These are phyloP conservation scores for Cercospora sp. DNA, from an alignment of 2,329 filamentous ascomycete species.

Conservation along the genomic window DNA sequence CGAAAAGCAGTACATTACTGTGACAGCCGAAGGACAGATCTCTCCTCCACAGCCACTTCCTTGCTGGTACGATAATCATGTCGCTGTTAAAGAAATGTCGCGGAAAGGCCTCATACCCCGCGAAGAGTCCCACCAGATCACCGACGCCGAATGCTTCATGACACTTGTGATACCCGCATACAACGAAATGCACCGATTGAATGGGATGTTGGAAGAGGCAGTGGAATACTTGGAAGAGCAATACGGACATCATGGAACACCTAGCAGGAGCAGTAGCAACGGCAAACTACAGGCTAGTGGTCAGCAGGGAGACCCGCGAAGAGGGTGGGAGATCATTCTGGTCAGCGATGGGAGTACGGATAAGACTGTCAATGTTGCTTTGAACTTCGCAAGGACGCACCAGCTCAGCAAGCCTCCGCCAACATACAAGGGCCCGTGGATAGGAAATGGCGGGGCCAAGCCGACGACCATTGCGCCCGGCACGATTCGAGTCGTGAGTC, in stretches of 20 bases:
- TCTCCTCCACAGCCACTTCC: slow-evolving; percentile 63
- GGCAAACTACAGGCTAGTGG: slow-evolving; percentile 35
- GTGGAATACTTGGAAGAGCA: slow-evolving; percentile 78
- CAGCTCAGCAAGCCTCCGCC: slow-evolving; percentile 49
- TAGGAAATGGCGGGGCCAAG: slow-evolving; percentile 42
- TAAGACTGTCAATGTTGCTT: slow-evolving; percentile 73
- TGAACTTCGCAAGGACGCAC: slow-evolving; percentile 75
- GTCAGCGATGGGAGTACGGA: slow-evolving; percentile 89
- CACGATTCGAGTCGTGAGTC: slow-evolving; percentile 73
- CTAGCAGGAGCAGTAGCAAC: slow-evolving; percentile 37
- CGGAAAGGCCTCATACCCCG: slow-evolving; percentile 36
- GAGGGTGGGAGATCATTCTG: slow-evolving; percentile 88
- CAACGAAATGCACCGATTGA: slow-evolving; percentile 84
- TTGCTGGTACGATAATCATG: slow-evolving; percentile 83
- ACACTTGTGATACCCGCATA: slow-evolving; percentile 92
- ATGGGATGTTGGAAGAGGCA: slow-evolving; percentile 85
- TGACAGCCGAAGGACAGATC: slow-evolving; percentile 63
- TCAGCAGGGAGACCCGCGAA: slow-evolving; percentile 33
- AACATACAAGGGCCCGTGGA: slow-evolving; percentile 53
- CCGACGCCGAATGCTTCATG: slow-evolving; percentile 78
- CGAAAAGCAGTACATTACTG: slow-evolving; percentile 83
- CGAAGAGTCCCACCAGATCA: slow-evolving; percentile 60
- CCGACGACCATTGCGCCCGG: slow-evolving; percentile 68
- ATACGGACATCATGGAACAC: slow-evolving; percentile 52
- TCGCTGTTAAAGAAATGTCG: slow-evolving; percentile 55